Percentiles rank a stretch among this genome's conserved stretches.
Conservation (phyloP, 345 rosid genomes). For the Turnera subulata region DNA sequence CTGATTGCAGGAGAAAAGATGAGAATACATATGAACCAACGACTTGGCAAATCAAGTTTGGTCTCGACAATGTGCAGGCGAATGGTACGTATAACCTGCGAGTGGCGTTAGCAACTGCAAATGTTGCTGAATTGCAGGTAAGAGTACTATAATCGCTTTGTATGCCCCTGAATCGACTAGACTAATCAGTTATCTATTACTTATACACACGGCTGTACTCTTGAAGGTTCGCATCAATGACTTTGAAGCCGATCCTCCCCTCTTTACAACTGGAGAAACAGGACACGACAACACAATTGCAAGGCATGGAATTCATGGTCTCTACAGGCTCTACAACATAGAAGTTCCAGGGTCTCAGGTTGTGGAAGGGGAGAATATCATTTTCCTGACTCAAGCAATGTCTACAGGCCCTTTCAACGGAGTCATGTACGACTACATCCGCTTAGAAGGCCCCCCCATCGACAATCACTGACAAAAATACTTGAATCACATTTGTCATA, state of each 20-base stretch:
- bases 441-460: conserved; percentile 23
- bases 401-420: conserved; percentile 21
- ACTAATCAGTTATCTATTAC: no score
- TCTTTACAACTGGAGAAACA: conserved; percentile 21
- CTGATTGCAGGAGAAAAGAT: conserved; percentile 6
- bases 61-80: conserved; percentile 2
- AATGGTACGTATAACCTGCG: conserved; percentile 14
- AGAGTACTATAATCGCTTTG: no score
- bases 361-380: conserved; percentile 20
- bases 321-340: conserved; percentile 23
- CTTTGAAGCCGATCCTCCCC: conserved; percentile 11
- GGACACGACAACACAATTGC: conserved; percentile 30
- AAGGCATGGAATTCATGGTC: conserved; percentile 30
- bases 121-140: conserved; percentile 28
- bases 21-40: conserved; percentile 12
- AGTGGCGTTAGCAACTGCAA: conserved; percentile 26
- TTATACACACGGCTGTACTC: no score
- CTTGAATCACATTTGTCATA: no score
- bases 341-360: conserved; percentile 8
- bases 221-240: neutral
- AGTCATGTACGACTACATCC: conserved; percentile 27
- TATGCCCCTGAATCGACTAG: no score
- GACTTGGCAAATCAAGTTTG: conserved; percentile 24
- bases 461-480: no score
- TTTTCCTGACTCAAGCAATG: conserved; percentile 17